These are phyloP conservation scores for Takashimella koratensis DNA, from an alignment of 1,284 basidiomycete genomes.

Conservation along the genomic window DNA sequence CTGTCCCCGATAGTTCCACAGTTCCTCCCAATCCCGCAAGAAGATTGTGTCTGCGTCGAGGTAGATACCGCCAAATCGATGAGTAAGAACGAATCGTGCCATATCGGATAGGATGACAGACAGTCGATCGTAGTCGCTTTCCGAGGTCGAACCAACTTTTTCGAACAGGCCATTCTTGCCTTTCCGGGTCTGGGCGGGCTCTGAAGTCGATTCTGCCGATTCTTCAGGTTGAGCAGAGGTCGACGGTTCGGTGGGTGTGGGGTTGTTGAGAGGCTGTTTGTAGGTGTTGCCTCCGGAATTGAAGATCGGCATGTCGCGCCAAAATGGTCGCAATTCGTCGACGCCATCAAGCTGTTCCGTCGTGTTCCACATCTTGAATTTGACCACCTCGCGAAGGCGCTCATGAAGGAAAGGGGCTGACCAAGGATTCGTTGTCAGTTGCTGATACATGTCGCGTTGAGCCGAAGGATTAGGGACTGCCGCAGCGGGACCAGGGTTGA, in stretches of 20 bases:
- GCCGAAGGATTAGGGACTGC: conserved; percentile 69
- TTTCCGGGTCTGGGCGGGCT: conserved; percentile 32
- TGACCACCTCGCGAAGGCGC: conserved; percentile 71
- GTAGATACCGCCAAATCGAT: conserved; percentile 81
- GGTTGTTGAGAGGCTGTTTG: conserved; percentile 35
- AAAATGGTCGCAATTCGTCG: conserved; percentile 70
- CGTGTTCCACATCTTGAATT: conserved; percentile 86
- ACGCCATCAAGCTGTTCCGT: conserved; percentile 80
- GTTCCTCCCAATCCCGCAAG: conserved; percentile 84
- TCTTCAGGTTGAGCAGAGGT: conserved; percentile 18
- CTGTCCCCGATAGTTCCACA: conserved; percentile 82
- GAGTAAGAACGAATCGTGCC: conserved; percentile 78
- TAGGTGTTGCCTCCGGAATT: conserved; percentile 70
- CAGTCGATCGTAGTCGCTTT: conserved; percentile 69
- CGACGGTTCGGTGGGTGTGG: not conserved
- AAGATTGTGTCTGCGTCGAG: conserved; percentile 83
- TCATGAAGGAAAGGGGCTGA: conserved; percentile 76
- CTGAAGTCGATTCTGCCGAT: conserved; percentile 20
- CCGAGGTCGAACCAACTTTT: conserved; percentile 70
- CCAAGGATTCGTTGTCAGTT: conserved; percentile 73
- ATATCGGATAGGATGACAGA: conserved; percentile 82
- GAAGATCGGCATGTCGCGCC: conserved; percentile 66
- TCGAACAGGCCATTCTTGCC: conserved; percentile 63
- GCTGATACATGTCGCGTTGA: conserved; percentile 61
- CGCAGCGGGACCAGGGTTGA: conserved; percentile 66